These are phyloP conservation scores for Cordyceps fumosorosea DNA, from an alignment of 2,329 filamentous ascomycete species.

Conservation along the genomic window DNA sequence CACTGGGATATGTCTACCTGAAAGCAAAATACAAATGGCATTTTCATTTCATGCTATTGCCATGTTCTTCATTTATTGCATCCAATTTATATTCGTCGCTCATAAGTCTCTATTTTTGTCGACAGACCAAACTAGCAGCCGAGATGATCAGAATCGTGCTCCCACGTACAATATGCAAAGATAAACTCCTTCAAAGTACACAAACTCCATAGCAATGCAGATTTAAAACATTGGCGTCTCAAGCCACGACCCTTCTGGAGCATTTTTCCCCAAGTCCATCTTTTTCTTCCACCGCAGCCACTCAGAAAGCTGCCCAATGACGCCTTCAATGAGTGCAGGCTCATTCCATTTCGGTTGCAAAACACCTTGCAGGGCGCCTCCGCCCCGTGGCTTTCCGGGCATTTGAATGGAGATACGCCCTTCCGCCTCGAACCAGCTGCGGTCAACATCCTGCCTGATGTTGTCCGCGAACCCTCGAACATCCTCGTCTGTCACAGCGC, in stretches of 20 bases:
- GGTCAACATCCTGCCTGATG: constrained; percentile 38
- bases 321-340: constrained; percentile 23
- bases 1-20: not conserved
- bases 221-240: not conserved
- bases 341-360: constrained; percentile 25
- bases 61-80: too few species aligned
- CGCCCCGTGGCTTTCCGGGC: constrained; percentile 26
- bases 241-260: too few species aligned
- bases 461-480: constrained; percentile 34
- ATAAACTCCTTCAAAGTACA: too few species aligned
- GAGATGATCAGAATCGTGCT: too few species aligned
- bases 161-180: not conserved
- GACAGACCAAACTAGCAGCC: too few species aligned
- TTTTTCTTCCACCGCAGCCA: constrained; percentile 30
- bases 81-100: too few species aligned
- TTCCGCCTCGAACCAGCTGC: constrained; percentile 35
- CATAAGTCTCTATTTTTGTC: too few species aligned
- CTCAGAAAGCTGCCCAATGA: constrained; percentile 24
- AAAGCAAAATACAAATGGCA: not conserved
- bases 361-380: constrained; percentile 26
- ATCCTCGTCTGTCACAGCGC: constrained; percentile 20
- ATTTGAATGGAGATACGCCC: constrained; percentile 32
- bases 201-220: not conserved
- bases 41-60: too few species aligned
- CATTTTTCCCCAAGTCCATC: not conserved